Conservation (phyloP, 164 flowering plant genomes). For the Sextonia rubra region DNA sequence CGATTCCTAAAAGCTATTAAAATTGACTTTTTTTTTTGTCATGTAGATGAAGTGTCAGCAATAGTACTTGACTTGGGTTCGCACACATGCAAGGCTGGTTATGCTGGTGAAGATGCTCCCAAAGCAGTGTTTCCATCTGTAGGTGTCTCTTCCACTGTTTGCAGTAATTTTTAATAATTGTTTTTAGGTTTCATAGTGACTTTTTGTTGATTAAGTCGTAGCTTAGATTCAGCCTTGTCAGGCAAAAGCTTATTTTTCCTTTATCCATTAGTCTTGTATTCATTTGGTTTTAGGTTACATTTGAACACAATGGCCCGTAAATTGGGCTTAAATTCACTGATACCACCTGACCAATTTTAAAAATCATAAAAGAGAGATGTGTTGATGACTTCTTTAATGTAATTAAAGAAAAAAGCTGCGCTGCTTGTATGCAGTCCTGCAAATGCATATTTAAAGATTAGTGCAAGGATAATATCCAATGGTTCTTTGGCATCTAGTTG, state of each 20-base stretch:
- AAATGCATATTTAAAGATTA: too few species aligned
- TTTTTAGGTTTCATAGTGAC: not conserved
- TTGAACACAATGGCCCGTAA: too few species aligned
- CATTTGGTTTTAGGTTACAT: too few species aligned
- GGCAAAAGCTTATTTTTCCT: not conserved
- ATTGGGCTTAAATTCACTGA: too few species aligned
- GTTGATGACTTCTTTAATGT: too few species aligned
- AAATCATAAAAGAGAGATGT: too few species aligned
- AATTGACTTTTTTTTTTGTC: not conserved
- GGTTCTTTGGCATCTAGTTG: too few species aligned
- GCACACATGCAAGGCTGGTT: conserved; percentile 98
- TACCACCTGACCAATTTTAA: too few species aligned
- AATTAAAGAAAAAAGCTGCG: too few species aligned
- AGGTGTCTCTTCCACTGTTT: conserved; percentile 16
- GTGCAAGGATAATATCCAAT: too few species aligned
- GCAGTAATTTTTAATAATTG: not conserved
- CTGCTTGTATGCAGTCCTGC: too few species aligned
- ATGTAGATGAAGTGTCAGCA: conserved; percentile 92
- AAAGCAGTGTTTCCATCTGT: conserved; percentile 98
- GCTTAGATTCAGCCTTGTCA: not conserved
- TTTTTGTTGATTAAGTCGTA: not conserved
- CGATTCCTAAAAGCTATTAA: not conserved
- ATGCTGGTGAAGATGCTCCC: conserved; percentile 99
- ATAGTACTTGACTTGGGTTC: conserved; percentile 91
- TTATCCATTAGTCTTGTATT: not conserved